Base-by-base conservation (phyloP, 306 rosid species). In the Vachellia pachyceras region DNA sequence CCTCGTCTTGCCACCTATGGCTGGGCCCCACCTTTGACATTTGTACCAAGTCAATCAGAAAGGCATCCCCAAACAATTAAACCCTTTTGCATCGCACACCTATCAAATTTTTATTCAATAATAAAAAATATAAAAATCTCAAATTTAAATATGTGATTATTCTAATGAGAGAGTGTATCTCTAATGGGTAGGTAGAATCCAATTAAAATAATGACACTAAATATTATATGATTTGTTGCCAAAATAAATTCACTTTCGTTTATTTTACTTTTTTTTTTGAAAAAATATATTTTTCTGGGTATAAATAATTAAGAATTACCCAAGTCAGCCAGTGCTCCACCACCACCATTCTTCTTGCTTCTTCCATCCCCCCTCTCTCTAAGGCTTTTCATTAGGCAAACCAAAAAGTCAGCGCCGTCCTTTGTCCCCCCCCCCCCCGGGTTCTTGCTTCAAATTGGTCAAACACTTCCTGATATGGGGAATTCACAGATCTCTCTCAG, bases 401-500 rank as follows among this genome's bases (percentile, higher is more conserved):
- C 47, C 10, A 33, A 76, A 60, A 85, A 90, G 92, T 88, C 94
- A 90, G 92, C 94, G 91, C 88, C 92, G 88, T 84, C 87, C 82
- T 84, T 79, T 86, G 47, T 52, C 5, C n/a, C 5, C 14, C 65
- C 17, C 75, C 60, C 68, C 42, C 20, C 20, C 61, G 7, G 29
- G 33, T 10, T 63, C 5, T 73, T 76, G 14, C 49, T 69, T 58
- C 73, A 20, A 73, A 73, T 64, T 42, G 78, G 75, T 29, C 17
- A 46, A 45, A 78, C 37, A 17, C 65, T 33, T 20, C 29, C 65
- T 3, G 44, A n/a, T 69, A 49, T 58, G 54, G 47, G 58, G 75
- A 73, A 50, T 49, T 76, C 76, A 79, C 17, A 42, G 41, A 63
- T 13, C n/a, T 10, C 41, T 33, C 25, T 18, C 45, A 58, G 10